Evolutionary conservation across 805 yeast genomes (phyloP).

Genomic region (Cyberlindnera xishuangbannaensis): DNA sequence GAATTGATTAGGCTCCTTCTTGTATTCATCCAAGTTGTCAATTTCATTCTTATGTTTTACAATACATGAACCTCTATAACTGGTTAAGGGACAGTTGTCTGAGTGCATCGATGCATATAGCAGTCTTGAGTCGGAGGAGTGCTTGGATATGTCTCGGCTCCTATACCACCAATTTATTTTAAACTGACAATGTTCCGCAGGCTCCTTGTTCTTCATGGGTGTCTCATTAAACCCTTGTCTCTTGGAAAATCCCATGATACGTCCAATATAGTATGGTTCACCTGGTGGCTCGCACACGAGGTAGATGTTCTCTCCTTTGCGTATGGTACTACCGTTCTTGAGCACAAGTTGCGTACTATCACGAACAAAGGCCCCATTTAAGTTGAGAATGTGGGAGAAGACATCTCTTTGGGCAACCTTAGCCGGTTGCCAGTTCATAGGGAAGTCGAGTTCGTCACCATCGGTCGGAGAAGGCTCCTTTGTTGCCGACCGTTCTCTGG

Average conservation of each 20-base stretch:
- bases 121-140: conserved; percentile 63
- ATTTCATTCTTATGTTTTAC: conserved; percentile 69
- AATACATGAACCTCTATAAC: conserved; percentile 68
- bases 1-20: conserved; percentile 60
- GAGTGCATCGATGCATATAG: conserved; percentile 82
- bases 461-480: conserved; percentile 11
- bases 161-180: conserved; percentile 90
- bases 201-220: conserved; percentile 28
- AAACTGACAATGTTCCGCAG: conserved; percentile 50
- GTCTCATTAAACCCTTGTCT: conserved; percentile 20
- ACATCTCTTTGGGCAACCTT: conserved; percentile 3
- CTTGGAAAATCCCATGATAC: conserved; percentile 66
- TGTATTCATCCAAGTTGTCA: conserved; percentile 42
- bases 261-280: conserved; percentile 87
- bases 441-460: conserved; percentile 14
- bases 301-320: conserved; percentile 56
- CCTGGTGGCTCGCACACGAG: conserved; percentile 91
- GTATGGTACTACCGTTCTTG: conserved; percentile 19
- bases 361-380: conserved; percentile 33
- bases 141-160: conserved; percentile 74
- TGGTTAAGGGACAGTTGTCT: conserved; percentile 70
- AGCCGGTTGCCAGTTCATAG: conserved; percentile 23
- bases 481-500: too few relatives aligned
- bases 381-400: conserved; percentile 33
- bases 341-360: conserved; percentile 17